Evolutionary conservation across 768 basidiomycete species (phyloP), one percentile per base, ranked within the genome.

Genomic region (Auriscalpium microsporum): DNA sequence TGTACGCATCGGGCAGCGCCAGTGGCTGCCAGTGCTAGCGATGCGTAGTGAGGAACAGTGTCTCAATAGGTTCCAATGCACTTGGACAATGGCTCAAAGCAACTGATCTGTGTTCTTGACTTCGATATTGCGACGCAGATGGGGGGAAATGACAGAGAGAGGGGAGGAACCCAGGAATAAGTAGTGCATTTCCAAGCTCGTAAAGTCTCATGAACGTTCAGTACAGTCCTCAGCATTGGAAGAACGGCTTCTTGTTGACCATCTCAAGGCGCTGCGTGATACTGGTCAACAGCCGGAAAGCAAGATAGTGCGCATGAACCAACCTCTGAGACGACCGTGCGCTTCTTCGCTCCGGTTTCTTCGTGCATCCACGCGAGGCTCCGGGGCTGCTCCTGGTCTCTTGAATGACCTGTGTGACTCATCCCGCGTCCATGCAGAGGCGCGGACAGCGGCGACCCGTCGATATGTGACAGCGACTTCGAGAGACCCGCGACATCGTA

Each of bases 401-500:
- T 65, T 11, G 56, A 63, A 3, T 48, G 59, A 55, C 56, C 28
- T 28, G 28, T 28, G 13, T 55, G 48, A 50, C 71, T 69, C 51
- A 61, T 65, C 68, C 73, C 73, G 42, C 72, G 70, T 37, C 62
- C 56, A 46, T 72, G 71, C 42, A 42, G 69, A 36, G 37, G 5
- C 13, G 48, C 42, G 11, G 63, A 69, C 36, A 70, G 63, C 33
- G 71, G 70, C 34, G 76, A 70, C 34, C 75, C 71, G 63, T 88
- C 87, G 9, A 83, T 77, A 63, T 87, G 82, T 16, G 88, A 83
- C 59, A 82, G 80, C 2, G 86, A 87, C 71, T 84, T 88, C 4
- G 88, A 90, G 76, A 90, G 78, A 7, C 79, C 78, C 11, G 81
- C 87, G 21, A 90, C 85, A 60, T 90, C 89, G 8, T 81, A 78